Base-by-base conservation (phyloP, 805 yeast species). In the Wickerhamomyces chaumierensis region DNA sequence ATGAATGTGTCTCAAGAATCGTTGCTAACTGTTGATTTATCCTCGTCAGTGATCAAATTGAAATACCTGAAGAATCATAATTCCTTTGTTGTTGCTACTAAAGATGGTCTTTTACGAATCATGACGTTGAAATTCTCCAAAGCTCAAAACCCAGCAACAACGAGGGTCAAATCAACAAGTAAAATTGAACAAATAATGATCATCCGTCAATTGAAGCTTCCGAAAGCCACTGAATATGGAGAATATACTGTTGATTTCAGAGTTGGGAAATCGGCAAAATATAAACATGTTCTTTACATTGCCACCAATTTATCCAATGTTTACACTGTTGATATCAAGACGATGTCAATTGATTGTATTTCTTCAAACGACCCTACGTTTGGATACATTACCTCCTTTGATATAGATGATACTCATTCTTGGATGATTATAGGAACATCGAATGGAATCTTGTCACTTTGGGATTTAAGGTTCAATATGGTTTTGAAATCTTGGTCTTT, bases 391-490 rank as follows among this genome's bases (percentile, higher is more conserved):
- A 69, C 77, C 0, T 60, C 79, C 15, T 73, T 86, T 49, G 66
- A 73, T 1, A 57, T 81, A 18, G 81, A 79, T 39, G 56, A 60
- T 0, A 60, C 65, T 14, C 58, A 63, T 19, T 61, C 70, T 5
- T 85, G 95, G 85, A 53, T 84, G 1, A 55, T 84, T 8, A 53
- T 81, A 2, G 96, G 96, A 0, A 84, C 96, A 0, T 61, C 72
- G 0, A 71, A 69, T 31, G 96, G 96, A 1, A 61, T 79, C 1
- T 53, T 92, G 23, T 78, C 76, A 45, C 58, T 90, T 14, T 87
- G 95, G 94, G 96, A 87, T 55, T 46, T 83, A 28, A 63, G 94
- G 39, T 84, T 86, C 54, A 66, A 66, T 28, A 42, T 81, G 0
- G 61, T 71, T 33, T 61, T 85, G 28, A 77, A 71, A 43, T 63